A percentile compares a stretch with the other conserved stretches of the same genome.
Conservation (phyloP, 73 alveolate genomes). For the Uronychia setigera region DNA sequence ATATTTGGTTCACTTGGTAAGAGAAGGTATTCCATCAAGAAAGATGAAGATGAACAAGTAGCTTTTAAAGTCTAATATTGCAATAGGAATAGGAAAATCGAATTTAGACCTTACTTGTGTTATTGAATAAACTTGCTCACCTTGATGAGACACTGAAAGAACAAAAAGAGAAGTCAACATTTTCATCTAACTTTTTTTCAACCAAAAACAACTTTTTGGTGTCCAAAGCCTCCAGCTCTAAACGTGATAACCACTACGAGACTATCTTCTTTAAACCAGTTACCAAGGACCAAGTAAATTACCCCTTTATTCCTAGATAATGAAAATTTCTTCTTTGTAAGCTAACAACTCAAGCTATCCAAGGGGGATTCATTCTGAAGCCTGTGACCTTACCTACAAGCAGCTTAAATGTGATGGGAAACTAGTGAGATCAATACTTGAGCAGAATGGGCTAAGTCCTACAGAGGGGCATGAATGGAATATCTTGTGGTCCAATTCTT, state of each 20-base stretch:
- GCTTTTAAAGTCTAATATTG: background rate
- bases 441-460: conserved; percentile 12
- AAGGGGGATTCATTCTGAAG: conserved; percentile 18
- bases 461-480: conserved; percentile 69
- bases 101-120: background rate
- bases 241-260: conserved; percentile 12
- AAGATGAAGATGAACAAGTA: background rate
- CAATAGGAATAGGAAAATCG: conserved; percentile 3
- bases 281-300: conserved; percentile 11
- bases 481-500: conserved; percentile 43
- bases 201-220: background rate
- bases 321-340: background rate
- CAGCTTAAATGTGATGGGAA: conserved; percentile 37
- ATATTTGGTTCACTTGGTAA: background rate
- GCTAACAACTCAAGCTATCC: conserved; percentile 49
- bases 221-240: background rate
- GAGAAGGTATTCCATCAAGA: background rate
- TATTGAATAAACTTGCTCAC: conserved; percentile 4
- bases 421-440: conserved; percentile 31
- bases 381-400: conserved; percentile 42
- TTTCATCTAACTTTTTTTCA: background rate
- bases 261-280: conserved; percentile 15
- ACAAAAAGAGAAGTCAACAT: background rate
- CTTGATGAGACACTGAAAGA: conserved; percentile 3
- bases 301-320: background rate